Base-by-base conservation (phyloP, 768 basidiomycete genomes). In the Kwoniella pini region DNA sequence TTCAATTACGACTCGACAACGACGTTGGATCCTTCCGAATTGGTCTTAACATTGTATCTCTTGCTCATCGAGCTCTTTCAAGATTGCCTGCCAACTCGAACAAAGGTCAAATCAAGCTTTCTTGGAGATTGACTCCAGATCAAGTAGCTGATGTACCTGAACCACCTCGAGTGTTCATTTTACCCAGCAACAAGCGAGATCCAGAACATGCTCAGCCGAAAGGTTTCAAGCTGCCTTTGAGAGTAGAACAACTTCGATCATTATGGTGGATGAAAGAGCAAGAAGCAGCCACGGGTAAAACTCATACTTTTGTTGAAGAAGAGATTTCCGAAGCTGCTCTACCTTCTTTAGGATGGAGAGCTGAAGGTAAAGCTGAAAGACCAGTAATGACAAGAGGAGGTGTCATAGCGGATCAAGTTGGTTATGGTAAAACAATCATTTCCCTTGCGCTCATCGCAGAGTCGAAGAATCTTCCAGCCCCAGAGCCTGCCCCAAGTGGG, bases 381-480 rank as follows among this genome's bases (percentile, higher is more conserved):
- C 84, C 87, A 0, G 83, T 90, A 52, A 83, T 79, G 60, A 80
- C 96, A 40, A 84, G 89, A 55, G 93, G 94, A 17, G 93, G 94
- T 11, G 93, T 96, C 48, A 85, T 96, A 44, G 93, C 93, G 12
- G 94, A 97, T 70, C 88, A 94, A 80, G 94, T 97, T 62, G 94
- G 94, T 51, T 97, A 97, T 72, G 94, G 94, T 17, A 97, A 97
- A 80, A 97, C 94, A 0, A 93, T 92, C 21, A 94, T 96, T 65
- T 92, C 91, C 2, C 83, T 97, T 27, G 93, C 88, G 19, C 83
- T 97, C 60, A 88, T 96, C 63, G 88, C 89, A 64, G 85, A 88
- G 64, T 76, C 82, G 27, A 81, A 83, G 52, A 80, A 82, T 61
- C 36, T 68, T 1, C 54, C 65, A 10, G 54, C 62, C 5, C 71